Base-by-base conservation (phyloP, 2,329 filamentous ascomycete genomes). In the Cercospora berteroae region DNA sequence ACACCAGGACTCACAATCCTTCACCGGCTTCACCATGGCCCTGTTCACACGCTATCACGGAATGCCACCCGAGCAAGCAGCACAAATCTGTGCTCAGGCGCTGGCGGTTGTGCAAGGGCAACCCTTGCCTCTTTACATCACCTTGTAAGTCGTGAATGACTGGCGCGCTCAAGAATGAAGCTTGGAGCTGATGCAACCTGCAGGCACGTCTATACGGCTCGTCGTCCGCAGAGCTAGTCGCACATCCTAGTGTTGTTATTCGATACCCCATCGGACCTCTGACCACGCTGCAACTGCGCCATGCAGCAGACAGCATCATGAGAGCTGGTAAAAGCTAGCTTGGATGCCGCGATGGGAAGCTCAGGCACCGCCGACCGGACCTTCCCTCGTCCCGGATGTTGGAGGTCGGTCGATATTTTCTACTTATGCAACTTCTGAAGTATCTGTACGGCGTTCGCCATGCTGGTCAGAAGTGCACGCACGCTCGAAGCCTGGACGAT, bases 51-150 rank as follows among this genome's bases (percentile, higher is more conserved):
- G 89, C 66, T 83, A 89, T 50, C 86, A 87, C 62, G 79, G 81
- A 33, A 92, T 87, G 86, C 81, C 84, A 52, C 77, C 82, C 56
- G 83, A 77, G 39, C 78, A 91, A 68, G 89, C 96, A 56, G 80
- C 83, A 3, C 83, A 87, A 87, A 74, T 87, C 88, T 73, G 86
- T 86, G 62, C 85, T 89, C 72, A 89, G 89, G 79, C 87, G 86
- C 67, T 72, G 18, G 56, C 66, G 3, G 66, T 74, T 10, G 58
- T 70, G 20, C 65, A 69, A 64, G 64, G 64, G 18, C 65, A 68
- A 16, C 60, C 66, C 29, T 61, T 71, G 36, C 65, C 69, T 20
- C 58, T 73, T 50, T 96, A 92, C 80, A 92, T 92, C 79, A 88
- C 87, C 70, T 82, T 94, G 91, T 94, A 83, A 86, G 90, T 87